Evolutionary conservation across 192 early-diverging fungal genomes (phyloP).

Genomic region (Radiomyces spectabilis): DNA sequence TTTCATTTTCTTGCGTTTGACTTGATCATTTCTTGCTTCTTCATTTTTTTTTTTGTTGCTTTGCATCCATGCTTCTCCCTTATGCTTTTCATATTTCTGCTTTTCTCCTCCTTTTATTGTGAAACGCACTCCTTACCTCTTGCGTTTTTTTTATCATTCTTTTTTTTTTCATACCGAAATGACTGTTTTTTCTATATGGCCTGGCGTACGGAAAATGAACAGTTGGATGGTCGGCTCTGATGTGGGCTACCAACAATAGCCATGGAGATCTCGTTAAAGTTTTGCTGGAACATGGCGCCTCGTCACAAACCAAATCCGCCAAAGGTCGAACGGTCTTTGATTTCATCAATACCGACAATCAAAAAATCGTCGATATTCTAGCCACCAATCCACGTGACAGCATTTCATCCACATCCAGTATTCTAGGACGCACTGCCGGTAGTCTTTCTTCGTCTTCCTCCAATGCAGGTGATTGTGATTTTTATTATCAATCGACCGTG

Average conservation of each 20-base stretch:
- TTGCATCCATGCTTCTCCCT: too few relatives aligned
- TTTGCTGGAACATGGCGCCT: conserved; percentile 73
- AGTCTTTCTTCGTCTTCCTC: conserved; percentile 17
- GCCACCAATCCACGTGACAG: conserved; percentile 20
- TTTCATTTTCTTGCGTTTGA: too few relatives aligned
- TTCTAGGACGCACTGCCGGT: conserved; percentile 2
- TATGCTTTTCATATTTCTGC: too few relatives aligned
- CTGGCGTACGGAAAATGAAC: too few relatives aligned
- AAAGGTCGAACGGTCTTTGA: conserved; percentile 77
- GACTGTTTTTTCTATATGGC: too few relatives aligned
- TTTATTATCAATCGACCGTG: conserved; percentile 21
- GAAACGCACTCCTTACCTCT: too few relatives aligned
- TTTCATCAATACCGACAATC: conserved; percentile 58
- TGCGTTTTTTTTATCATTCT: too few relatives aligned
- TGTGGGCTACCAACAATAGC: conserved; percentile 89
- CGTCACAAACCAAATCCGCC: conserved; percentile 55
- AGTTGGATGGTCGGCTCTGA: conserved; percentile 87
- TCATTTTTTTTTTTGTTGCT: too few relatives aligned
- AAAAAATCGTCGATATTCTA: conserved; percentile 46
- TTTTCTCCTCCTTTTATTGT: too few relatives aligned
- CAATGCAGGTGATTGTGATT: conserved; percentile 16
- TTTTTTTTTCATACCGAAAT: too few relatives aligned
- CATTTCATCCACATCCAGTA: conserved; percentile 19
- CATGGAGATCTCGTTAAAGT: conserved; percentile 68
- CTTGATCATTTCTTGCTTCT: too few relatives aligned